Evolutionary conservation across 2,329 filamentous ascomycete species (phyloP), one percentile per base, ranked within the genome.

Genomic region (Penicillium freii): DNA sequence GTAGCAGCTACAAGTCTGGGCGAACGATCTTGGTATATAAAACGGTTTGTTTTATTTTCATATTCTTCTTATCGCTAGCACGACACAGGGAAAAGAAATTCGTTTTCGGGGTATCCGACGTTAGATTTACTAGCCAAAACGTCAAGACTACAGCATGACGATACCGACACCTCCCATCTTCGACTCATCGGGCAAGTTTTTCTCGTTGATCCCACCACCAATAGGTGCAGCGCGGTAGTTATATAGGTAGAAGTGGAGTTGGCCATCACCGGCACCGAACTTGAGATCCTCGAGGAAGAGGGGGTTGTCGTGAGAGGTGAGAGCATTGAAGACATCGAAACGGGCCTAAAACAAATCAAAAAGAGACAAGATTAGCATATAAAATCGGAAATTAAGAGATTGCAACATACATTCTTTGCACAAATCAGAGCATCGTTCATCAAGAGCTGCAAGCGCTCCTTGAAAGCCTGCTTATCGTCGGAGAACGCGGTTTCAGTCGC

Each of bases 291-390:
- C 88, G 6, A 99, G 82, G 83, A 99, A 97, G 21, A 97, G 82
- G 0, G 87, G 89, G 74, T 99, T 99, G 75, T 99, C 93, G 77
- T 96, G 88, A 39, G 97, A 82, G 0, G 92, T 96, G 54, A 99
- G 82, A 0, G 92, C 93, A 71, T 99, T 99, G 81, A 97, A 95
- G 57, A 99, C 94, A 73, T 99, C 94, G 70, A 97, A 97, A 64
- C 89, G 87, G 70, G 80, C 82, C 79, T 85, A 45, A 3, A 23
- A 40, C 3, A 17, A 21, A 27, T 15, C 1, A 27, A 17, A 11
- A 11, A 40, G 10, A 21, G n/a, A 17, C 7, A 1, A 1, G 39
- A 43, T 62, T 31, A 64, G 54, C 40, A 31, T 31, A 38, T 27
- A 48, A 27, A 38, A 6, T 11, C 10, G 34, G 1, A 44, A 15